A percentile compares a stretch with the other conserved stretches of the same genome.
Evolutionary conservation across 305 asterid species (phyloP).

Genomic region (Caryopteris hybrid): DNA sequence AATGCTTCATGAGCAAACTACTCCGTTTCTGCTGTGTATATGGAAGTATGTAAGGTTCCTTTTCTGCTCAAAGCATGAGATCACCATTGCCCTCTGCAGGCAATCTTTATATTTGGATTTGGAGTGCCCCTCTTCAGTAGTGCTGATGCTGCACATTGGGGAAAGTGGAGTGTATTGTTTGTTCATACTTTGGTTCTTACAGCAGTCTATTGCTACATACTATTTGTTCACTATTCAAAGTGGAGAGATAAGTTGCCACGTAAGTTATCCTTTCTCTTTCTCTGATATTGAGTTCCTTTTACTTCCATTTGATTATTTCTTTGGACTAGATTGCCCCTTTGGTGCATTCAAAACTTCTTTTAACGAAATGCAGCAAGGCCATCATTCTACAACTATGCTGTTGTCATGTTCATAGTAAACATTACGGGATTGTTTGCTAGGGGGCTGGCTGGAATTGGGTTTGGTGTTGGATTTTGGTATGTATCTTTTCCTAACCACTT

Average conservation of each 20-base stretch:
- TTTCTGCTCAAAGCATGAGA: background rate
- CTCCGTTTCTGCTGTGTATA: background rate
- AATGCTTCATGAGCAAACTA: background rate
- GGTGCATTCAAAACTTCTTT: background rate
- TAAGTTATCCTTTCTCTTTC: constrained; percentile 29
- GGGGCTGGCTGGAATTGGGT: constrained; percentile 65
- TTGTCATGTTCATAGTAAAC: constrained; percentile 59
- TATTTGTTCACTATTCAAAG: constrained; percentile 82
- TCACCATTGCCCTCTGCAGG: constrained; percentile 39
- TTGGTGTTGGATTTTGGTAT: constrained; percentile 71
- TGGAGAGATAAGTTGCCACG: constrained; percentile 96
- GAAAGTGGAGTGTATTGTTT: constrained; percentile 67
- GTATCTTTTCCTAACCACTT: background rate
- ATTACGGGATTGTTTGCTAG: constrained; percentile 46
- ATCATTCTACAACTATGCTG: constrained; percentile 79
- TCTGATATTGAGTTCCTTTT: background rate
- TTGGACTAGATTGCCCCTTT: constrained; percentile 10
- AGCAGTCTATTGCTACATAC: constrained; percentile 67
- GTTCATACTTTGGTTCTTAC: constrained; percentile 50
- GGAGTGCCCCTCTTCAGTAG: constrained; percentile 63
- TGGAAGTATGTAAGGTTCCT: background rate
- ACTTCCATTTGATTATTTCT: background rate
- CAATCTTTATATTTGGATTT: constrained; percentile 65
- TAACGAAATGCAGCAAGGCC: constrained; percentile 63
- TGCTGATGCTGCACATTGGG: constrained; percentile 46